Base-by-base conservation (phyloP, 805 yeast species). In the Metschnikowia santaceciliae region DNA sequence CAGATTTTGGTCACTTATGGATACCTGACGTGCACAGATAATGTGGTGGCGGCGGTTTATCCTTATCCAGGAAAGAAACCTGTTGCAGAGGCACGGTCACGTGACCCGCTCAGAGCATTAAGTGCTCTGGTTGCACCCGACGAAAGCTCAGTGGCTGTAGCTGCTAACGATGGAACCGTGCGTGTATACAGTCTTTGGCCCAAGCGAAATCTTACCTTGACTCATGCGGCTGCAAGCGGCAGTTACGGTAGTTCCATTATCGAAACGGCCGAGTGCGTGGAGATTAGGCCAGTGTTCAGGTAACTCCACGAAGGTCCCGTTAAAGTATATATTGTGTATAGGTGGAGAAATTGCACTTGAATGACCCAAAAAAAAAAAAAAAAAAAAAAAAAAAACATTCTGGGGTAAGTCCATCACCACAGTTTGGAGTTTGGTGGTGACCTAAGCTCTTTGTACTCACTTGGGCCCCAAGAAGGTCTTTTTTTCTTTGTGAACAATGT, bases 1-100 rank as follows among this genome's bases (percentile, higher is more conserved):
- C 89, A 90, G 59, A 66, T 90, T 2, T 82, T 81, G 13, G 92
- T 86, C 0, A 87, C 96, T 0, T 90, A 84, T 70, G 97, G 97
- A 0, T 90, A 84, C 63, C 84, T 90, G 8, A 81, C 80, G 47
- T 20, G 38, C 22, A 32, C 35, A 22, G 76, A 72, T 0, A 60
- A 67, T 2, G 60, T 75, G 2, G 64, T 88, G n/a, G 63, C 88
- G 1, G 68, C 78, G 0, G 80, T 84, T 0, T 89, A 81, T 63
- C 68, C 84, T 1, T 90, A 84, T 61, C 97, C 97, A 0, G 66
- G 73, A 2, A 74, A 88, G 78, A 64, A 67, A 11, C 65, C 76
- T 2, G 56, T 77, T 26, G 61, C 74, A 1, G 77, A 77, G 52
- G 84, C 84, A 1, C 76, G 74, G 19, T 76, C 84, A 0, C 63